These are phyloP conservation scores for Pouteria glomerata DNA, from an alignment of 148 eudicot species.

Conservation along the genomic window DNA sequence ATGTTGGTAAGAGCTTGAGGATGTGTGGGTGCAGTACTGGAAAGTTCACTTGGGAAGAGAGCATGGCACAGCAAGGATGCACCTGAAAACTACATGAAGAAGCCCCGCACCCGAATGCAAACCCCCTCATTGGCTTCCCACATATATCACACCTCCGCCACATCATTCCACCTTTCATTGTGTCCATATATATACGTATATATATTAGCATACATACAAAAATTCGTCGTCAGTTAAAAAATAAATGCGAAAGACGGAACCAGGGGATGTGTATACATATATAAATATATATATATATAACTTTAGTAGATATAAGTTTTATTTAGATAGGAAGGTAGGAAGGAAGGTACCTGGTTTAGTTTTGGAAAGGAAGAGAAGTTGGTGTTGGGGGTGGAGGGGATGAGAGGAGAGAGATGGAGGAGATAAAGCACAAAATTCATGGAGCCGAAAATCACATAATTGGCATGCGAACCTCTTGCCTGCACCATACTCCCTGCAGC, in stretches of 20 bases:
- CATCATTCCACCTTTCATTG: slow-evolving; percentile 45
- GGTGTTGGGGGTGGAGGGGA: slow-evolving; percentile 84
- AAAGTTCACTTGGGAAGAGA: slow-evolving; percentile 52
- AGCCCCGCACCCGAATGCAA: slow-evolving; percentile 57
- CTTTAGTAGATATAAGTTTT: too few relatives aligned
- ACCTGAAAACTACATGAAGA: slow-evolving; percentile 84
- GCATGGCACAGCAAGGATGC: slow-evolving; percentile 88
- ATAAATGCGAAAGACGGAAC: too few relatives aligned
- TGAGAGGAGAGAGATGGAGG: slow-evolving; percentile 61
- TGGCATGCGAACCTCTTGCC: slow-evolving; percentile 68
- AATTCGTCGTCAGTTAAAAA: too few relatives aligned
- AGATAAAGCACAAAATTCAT: slow-evolving; percentile 84
- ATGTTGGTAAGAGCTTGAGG: slow-evolving; percentile 51
- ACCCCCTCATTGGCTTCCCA: slow-evolving; percentile 59
- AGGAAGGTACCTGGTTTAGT: slow-evolving; percentile 46
- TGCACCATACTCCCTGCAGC: slow-evolving; percentile 84
- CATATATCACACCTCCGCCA: slow-evolving; percentile 73
- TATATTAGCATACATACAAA: too few relatives aligned
- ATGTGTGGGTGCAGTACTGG: slow-evolving; percentile 61
- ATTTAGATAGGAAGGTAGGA: too few relatives aligned
- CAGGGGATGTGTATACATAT: too few relatives aligned
- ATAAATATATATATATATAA: too few relatives aligned
- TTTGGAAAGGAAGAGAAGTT: slow-evolving; percentile 52
- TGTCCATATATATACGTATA: too few relatives aligned
- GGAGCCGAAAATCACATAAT: slow-evolving; percentile 81